Conservation (phyloP, 495 filamentous ascomycete genomes). For the Hypoxylon trugodes region DNA sequence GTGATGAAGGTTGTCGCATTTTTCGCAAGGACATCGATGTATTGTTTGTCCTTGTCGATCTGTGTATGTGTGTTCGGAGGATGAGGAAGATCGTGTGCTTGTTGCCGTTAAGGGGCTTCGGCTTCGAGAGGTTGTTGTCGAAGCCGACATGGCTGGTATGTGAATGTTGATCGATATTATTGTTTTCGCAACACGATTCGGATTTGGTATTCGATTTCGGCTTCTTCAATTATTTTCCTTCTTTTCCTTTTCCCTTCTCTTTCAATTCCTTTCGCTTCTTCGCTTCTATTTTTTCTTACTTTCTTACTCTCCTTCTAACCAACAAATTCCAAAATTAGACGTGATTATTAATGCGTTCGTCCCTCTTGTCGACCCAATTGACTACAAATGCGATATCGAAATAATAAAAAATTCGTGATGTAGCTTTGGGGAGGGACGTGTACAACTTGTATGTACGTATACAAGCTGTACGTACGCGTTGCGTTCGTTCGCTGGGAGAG, state of each 20-base stretch:
- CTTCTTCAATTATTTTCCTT: not conserved
- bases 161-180: constrained; percentile 2
- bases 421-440: no score
- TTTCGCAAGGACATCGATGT: constrained; percentile 37
- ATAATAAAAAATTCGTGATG: no score
- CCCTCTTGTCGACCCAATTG: no score
- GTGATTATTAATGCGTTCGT: not conserved
- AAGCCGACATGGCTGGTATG: constrained; percentile 26
- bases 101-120: constrained; percentile 35
- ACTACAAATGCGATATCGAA: no score
- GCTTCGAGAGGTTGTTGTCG: constrained; percentile 34
- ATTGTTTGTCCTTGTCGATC: constrained; percentile 15
- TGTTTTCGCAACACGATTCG: constrained; percentile 14
- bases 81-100: constrained; percentile 31
- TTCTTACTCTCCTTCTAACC: not conserved
- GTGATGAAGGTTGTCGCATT: constrained; percentile 14
- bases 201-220: not conserved
- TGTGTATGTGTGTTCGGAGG: constrained; percentile 18
- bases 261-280: not conserved
- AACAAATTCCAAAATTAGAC: not conserved
- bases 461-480: not conserved
- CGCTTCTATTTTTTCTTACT: constrained; percentile 1
- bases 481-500: not conserved
- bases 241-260: not conserved
- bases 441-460: no score